Evolutionary conservation across 2,329 filamentous ascomycete genomes (phyloP), one percentile per base, ranked within the genome.

Genomic region (Clonostachys chloroleuca): DNA sequence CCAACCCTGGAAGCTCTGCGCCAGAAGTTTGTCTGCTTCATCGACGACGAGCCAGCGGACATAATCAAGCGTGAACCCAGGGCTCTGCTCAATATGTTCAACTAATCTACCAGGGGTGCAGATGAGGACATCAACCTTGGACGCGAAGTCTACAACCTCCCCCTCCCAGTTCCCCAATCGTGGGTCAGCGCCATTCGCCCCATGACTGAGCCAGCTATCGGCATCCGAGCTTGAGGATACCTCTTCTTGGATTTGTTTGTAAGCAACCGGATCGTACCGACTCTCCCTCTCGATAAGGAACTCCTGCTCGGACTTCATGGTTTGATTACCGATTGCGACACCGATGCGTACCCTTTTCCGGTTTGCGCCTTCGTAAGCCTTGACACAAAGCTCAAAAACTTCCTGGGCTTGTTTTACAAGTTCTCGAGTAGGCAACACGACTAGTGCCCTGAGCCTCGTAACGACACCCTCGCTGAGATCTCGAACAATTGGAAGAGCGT

Each of bases 1-100:
- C 92, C 92, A 96, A 58, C 92, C 87, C 62, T 96, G 92, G 65
- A 94, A 96, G 59, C 87, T 92, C 63, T 97, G 89, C 40, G 92
- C 87, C 6, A 97, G 78, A 12, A 97, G 73, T 60, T 94, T 90
- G 65, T 97, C 92, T 12, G 92, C 94, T 67, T 97, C 92, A 58
- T 97, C 92, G 42, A 96, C 87, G 4, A 96, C 81, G 1, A 97
- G 74, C 91, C 92, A 97, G 51, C 88, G 81, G 5, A 96, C 74
- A 60, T 87, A 78, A 48, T 87, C 80, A 18, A 97, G 73, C 1
- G 77, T 81, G 62, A 97, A 96, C 0, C 90, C 91, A 4, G 82
- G 81, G 0, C 92, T 97, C 50, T 85, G 84, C 52, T 86, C 85
- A 44, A 96, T 78, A 64, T 97, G 92, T 57, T 97, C 92, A 5